Conservation (phyloP, 163 green algal species). For the Picocystis sp. region DNA sequence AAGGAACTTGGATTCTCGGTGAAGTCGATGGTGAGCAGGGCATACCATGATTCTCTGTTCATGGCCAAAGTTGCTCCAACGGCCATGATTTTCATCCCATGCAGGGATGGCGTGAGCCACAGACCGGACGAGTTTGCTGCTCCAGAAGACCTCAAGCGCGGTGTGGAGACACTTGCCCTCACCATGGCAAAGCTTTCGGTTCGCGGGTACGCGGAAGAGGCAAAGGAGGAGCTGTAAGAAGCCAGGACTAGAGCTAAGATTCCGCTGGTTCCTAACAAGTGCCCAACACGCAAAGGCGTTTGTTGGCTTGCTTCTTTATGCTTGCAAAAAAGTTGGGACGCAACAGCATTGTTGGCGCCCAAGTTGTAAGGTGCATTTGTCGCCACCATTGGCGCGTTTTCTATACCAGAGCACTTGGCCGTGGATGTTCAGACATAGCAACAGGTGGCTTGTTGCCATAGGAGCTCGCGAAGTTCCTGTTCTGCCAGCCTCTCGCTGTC, state of each 20-base stretch:
- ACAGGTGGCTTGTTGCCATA: not conserved
- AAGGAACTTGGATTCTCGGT: conserved; percentile 31
- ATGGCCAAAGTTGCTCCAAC: conserved; percentile 74
- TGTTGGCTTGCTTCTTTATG: too few species aligned
- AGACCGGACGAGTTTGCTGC: conserved; percentile 75
- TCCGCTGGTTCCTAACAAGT: too few species aligned
- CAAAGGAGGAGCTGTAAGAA: too few species aligned
- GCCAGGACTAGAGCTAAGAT: too few species aligned
- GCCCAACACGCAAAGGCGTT: too few species aligned
- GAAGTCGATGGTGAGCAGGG: conserved; percentile 61
- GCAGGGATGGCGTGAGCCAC: conserved; percentile 65
- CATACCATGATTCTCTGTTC: conserved; percentile 93
- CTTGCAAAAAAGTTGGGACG: too few species aligned
- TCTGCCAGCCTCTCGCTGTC: conserved; percentile 21
- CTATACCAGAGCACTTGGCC: too few species aligned
- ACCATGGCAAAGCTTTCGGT: conserved; percentile 47
- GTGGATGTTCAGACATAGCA: too few species aligned
- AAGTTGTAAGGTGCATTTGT: too few species aligned
- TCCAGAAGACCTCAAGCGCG: conserved; percentile 41
- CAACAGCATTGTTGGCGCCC: too few species aligned
- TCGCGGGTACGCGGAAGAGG: not conserved
- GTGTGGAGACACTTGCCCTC: conserved; percentile 54
- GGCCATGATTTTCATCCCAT: conserved; percentile 96
- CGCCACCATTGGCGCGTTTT: too few species aligned
- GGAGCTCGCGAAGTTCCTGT: not conserved